Evolutionary conservation across 768 basidiomycete species (phyloP).

Genomic region (Leucosporidium yakuticum): DNA sequence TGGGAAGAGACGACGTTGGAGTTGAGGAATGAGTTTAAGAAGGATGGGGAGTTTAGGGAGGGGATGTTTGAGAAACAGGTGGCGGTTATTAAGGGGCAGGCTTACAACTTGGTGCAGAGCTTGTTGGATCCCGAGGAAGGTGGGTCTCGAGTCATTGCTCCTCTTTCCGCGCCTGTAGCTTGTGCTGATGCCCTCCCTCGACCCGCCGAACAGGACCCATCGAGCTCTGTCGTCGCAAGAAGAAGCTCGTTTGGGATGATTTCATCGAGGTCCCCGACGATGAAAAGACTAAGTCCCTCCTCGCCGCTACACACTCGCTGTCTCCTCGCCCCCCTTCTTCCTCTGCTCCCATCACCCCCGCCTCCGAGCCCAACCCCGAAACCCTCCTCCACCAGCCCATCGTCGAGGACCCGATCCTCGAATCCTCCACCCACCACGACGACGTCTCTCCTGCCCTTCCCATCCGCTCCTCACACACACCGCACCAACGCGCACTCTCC

Average conservation of each 20-base stretch:
- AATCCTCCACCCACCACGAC: neutral
- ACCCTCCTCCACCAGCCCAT: neutral
- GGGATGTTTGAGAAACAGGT: conserved; percentile 60
- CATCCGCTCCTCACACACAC: too few species aligned
- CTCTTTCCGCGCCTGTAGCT: neutral
- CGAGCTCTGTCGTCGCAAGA: conserved; percentile 76
- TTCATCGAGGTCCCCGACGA: conserved; percentile 63
- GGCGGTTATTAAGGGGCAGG: conserved; percentile 89
- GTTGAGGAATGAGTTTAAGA: conserved; percentile 67
- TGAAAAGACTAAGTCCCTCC: conserved; percentile 10
- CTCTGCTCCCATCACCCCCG: neutral
- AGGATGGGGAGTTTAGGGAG: conserved; percentile 58
- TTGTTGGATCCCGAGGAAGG: conserved; percentile 33
- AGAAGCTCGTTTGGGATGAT: conserved; percentile 78
- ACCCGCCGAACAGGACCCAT: conserved; percentile 65
- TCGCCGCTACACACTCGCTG: conserved; percentile 40
- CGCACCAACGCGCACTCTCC: too few species aligned
- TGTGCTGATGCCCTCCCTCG: neutral
- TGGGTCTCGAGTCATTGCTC: neutral
- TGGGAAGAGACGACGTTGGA: conserved; percentile 82
- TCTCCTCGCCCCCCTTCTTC: conserved; percentile 41
- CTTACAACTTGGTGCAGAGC: conserved; percentile 82
- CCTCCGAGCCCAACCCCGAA: neutral
- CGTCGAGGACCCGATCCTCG: neutral
- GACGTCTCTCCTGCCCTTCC: neutral